Conservation (phyloP, 495 filamentous ascomycete genomes). For the Chaetomium fimeti region DNA sequence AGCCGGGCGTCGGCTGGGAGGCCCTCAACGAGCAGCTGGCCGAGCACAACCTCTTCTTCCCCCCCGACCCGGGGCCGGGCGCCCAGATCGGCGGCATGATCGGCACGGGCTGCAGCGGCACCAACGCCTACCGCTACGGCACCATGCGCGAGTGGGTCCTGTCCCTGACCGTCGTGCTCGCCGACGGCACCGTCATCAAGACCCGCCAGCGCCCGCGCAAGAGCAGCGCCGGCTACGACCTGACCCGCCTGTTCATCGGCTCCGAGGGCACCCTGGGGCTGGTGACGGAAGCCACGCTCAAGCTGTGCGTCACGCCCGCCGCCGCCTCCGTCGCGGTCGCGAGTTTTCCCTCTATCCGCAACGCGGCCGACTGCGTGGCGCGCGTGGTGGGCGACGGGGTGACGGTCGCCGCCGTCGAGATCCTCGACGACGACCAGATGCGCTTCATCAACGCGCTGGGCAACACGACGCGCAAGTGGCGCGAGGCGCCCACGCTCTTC, state of each 20-base stretch:
- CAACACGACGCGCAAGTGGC: conserved; percentile 69
- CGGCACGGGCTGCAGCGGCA: conserved; percentile 88
- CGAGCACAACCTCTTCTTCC: conserved; percentile 72
- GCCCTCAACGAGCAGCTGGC: conserved; percentile 68
- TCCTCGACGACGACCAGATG: conserved; percentile 95
- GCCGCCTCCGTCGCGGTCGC: conserved; percentile 80
- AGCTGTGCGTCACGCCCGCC: conserved; percentile 75
- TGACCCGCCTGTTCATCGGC: conserved; percentile 77
- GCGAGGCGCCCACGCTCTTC: conserved; percentile 81
- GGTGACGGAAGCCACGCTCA: conserved; percentile 76
- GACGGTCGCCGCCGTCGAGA: conserved; percentile 83
- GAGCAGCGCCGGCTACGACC: conserved; percentile 80
- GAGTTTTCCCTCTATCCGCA: conserved; percentile 71
- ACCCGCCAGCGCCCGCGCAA: conserved; percentile 76
- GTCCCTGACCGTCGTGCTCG: conserved; percentile 84
- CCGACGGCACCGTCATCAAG: conserved; percentile 89
- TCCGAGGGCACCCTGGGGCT: conserved; percentile 76
- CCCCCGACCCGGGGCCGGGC: conserved; percentile 77
- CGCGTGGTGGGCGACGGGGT: conserved; percentile 76
- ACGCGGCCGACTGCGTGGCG: conserved; percentile 79
- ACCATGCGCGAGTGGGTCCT: conserved; percentile 98
- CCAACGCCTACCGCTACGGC: conserved; percentile 90
- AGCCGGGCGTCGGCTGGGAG: conserved; percentile 81
- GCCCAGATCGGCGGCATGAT: conserved; percentile 96
- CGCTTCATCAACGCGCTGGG: conserved; percentile 81